These are phyloP conservation scores for Hirsutella thompsonii DNA, from an alignment of 2,329 filamentous ascomycete genomes.

Conservation along the genomic window DNA sequence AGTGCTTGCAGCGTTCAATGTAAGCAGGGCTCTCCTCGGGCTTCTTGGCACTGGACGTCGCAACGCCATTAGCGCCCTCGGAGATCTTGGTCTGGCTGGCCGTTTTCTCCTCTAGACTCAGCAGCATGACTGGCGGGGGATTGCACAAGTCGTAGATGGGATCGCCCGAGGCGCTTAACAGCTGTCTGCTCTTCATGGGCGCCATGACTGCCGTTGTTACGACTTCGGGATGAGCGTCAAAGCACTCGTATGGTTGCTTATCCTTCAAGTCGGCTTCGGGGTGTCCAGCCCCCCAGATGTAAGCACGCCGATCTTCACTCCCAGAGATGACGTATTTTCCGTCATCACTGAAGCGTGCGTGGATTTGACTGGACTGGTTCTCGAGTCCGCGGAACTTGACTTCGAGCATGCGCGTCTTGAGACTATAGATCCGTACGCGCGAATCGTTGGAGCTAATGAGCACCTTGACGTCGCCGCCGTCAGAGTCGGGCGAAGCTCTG, in stretches of 20 bases:
- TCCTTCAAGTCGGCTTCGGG: conserved; percentile 55
- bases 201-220: conserved; percentile 85
- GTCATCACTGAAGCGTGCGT: conserved; percentile 79
- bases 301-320: conserved; percentile 80
- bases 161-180: conserved; percentile 72
- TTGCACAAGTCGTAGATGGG: conserved; percentile 96
- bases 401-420: conserved; percentile 73
- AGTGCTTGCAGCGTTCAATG: conserved; percentile 60
- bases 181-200: conserved; percentile 61
- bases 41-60: conserved; percentile 21
- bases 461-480: conserved; percentile 61
- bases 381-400: conserved; percentile 86
- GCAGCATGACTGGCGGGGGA: conserved; percentile 73
- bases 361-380: conserved; percentile 82
- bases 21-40: conserved; percentile 66
- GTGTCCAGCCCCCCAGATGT: conserved; percentile 60
- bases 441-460: conserved; percentile 94
- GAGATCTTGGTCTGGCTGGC: conserved; percentile 27
- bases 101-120: conserved; percentile 55
- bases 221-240: conserved; percentile 79
- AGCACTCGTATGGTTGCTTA: conserved; percentile 74
- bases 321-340: conserved; percentile 79
- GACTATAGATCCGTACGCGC: conserved; percentile 76
- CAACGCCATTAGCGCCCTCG: conserved; percentile 21
- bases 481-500: conserved; percentile 30